Conservation (phyloP, 1,284 basidiomycete species). For the Cutaneotrichosporon sp. region DNA sequence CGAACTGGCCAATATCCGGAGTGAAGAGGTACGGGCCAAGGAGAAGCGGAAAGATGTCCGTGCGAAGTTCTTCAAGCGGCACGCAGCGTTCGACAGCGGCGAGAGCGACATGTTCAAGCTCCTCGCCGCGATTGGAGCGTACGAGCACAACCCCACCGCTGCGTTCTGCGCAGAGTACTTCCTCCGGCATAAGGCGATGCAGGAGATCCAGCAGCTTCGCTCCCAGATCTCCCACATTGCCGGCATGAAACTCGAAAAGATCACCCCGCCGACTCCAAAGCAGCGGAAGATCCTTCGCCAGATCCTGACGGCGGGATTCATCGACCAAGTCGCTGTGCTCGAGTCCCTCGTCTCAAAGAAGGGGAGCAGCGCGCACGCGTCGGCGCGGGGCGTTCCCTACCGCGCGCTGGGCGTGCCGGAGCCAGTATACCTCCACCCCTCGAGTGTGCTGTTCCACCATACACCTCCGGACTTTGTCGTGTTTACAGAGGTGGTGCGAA, state of each 20-base stretch:
- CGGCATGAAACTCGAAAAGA: conserved; percentile 58
- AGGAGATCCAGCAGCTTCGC: conserved; percentile 97
- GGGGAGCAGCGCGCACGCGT: conserved; percentile 59
- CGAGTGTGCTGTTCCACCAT: conserved; percentile 66
- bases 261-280: conserved; percentile 51
- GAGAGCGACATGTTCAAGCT: conserved; percentile 83
- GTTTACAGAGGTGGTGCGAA: conserved; percentile 74
- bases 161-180: conserved; percentile 86
- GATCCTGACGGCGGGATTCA: conserved; percentile 81
- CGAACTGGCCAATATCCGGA: conserved; percentile 57
- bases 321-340: conserved; percentile 91
- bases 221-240: conserved; percentile 82
- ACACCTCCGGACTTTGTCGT: conserved; percentile 83
- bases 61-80: conserved; percentile 72
- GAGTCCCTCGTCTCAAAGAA: conserved; percentile 69
- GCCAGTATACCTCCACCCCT: conserved; percentile 90
- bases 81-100: conserved; percentile 71
- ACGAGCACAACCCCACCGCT: conserved; percentile 78
- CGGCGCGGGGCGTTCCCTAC: conserved; percentile 77
- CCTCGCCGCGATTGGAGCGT: conserved; percentile 90
- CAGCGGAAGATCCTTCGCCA: conserved; percentile 89
- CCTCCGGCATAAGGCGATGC: conserved; percentile 93
- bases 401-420: conserved; percentile 73
- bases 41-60: conserved; percentile 63
- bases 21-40: conserved; percentile 59